Base-by-base conservation (phyloP, 78 protist genomes). In the Diacronema lutheri region DNA sequence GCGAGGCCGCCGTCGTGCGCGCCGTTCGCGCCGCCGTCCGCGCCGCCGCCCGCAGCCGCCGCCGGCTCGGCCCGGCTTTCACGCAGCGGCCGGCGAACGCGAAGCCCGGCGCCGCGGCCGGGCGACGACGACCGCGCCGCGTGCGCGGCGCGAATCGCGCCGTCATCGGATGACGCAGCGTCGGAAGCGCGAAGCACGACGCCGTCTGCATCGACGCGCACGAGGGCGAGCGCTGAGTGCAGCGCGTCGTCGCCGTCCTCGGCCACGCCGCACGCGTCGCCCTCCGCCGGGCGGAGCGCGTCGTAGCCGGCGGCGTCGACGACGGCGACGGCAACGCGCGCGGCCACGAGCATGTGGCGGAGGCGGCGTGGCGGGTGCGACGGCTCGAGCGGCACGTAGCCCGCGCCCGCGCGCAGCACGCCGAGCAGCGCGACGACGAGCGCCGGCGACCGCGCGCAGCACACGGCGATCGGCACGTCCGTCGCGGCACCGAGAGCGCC, bases 341-440 rank as follows among this genome's bases (percentile, higher is more conserved):
- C 14, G 14, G 1, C 57, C 58, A 1, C 40, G 33, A 79, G 84
- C 12, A 57, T 20, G 26, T 12, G 25, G 14, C 60, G 29, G 10
- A 79, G 12, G 26, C 84, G 84, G 0, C 12, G 50, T 25, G 84
- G 19, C 21, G 57, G 84, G 40, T 56, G 84, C 37, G 13, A 5
- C 25, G 87, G 41, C 21, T 83, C 69, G 37, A 83, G 12, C 33
- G 87, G 87, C 16, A 83, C n/a, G 58, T 83, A 83, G 13, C 55
- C 50, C n/a, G 79, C 9, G 35, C 78, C 78, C 21, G 87, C 87
- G n/a, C n/a, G 38, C 35, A 83, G 87, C 25, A 68, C 12, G 58
- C 76, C 73, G 60, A 71, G 14, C 3, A 83, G n/a, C 12, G 37
- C 77, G 33, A 21, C 77, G 26, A 83, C 41, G 50, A 44, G 50